Evolutionary conservation across 345 rosid genomes (phyloP).

Genomic region (Crucihimalaya himalaica): DNA sequence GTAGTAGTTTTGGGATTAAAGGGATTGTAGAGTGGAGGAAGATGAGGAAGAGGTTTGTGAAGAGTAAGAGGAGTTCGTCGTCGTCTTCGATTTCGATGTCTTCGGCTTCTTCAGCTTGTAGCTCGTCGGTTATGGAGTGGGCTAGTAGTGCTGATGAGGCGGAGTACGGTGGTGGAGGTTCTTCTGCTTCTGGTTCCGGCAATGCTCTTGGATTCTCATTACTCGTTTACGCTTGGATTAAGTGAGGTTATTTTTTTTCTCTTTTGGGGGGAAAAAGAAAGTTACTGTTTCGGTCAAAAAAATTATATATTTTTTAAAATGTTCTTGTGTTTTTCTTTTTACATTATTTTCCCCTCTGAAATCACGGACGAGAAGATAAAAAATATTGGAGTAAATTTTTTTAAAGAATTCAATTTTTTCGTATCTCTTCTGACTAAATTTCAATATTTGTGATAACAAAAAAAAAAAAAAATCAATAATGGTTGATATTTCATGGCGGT

Average conservation of each 20-base stretch:
- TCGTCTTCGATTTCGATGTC: slow-evolving; percentile 85
- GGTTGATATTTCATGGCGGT: neutral
- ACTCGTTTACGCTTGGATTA: slow-evolving; percentile 87
- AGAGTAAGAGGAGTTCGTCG: slow-evolving; percentile 68
- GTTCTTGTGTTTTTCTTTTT: neutral
- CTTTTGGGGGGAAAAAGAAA: neutral
- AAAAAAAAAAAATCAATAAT: no score
- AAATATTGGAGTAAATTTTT: slow-evolving; percentile 23
- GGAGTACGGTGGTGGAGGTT: slow-evolving; percentile 38
- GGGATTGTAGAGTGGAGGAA: slow-evolving; percentile 68
- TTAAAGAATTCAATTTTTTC: slow-evolving; percentile 1
- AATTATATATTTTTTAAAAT: neutral
- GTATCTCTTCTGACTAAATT: neutral
- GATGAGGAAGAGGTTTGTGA: slow-evolving; percentile 73
- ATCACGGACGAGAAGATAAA: slow-evolving; percentile 27
- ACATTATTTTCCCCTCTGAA: slow-evolving; percentile 8
- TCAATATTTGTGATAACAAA: no score
- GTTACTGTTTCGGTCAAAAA: slow-evolving; percentile 21
- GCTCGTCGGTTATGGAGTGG: slow-evolving; percentile 95
- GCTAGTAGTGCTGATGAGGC: slow-evolving; percentile 57
- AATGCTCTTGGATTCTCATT: slow-evolving; percentile 72
- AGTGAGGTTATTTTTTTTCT: slow-evolving; percentile 45
- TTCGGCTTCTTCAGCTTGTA: slow-evolving; percentile 75
- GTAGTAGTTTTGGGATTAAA: slow-evolving; percentile 51
- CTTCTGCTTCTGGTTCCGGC: slow-evolving; percentile 59